Base-by-base conservation (phyloP, 805 yeast species). In the Starmera dryadoides region DNA sequence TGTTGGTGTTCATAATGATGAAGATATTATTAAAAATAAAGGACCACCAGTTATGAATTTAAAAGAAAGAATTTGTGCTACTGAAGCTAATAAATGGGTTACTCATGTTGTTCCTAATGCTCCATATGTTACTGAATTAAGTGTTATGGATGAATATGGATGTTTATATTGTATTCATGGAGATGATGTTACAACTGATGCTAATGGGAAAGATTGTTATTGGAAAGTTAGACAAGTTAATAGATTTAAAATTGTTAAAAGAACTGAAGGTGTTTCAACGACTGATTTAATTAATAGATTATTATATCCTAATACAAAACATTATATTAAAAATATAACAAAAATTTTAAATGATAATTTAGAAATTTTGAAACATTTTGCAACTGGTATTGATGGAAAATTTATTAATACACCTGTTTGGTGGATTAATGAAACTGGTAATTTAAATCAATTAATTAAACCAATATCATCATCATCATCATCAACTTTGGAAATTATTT, bases 121-220 rank as follows among this genome's bases (percentile, higher is more conserved):
- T 0, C 98, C 98, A 2, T 93, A 93, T 56, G 97, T 91, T 12
- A 93, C 98, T 0, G 84, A 79, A 46, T 94, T 95, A 1, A 65
- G 63, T 32, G 82, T 86, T 38, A 74, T 88, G 86, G 87, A 84
- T 49, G 48, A 67, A 20, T 76, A 76, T 54, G 75, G 74, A 6
- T 93, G 98, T 64, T 63, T 77, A 54, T 93, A 80, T 58, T 98
- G 93, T n/a, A 96, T 93, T 10, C 98, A 93, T 60, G 98, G 98
- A 6, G 98, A 93, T 61, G 98, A 93, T 56, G 87, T 93, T 48
- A 93, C 97, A 20, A 85, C 97, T 2, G 98, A 93, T 61, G 96
- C 96, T 14, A 73, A 86, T 54, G 98, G 98, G 2, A 80, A 86
- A 41, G 98, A 93, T 62, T 87, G 97, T 53, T 93, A 93, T 62